Evolutionary conservation across 129 eudicot species (phyloP).

Genomic region (Helianthus annuus): HanXRQr2.0-SUNRISE NC_035435.2:4230332-4230831

Average conservation of each 20-base stretch:
- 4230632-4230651: not conserved
- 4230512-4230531: rapidly evolving
- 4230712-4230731: constrained; percentile 59
- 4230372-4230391: too few relatives aligned
- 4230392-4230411: too few relatives aligned
- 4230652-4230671: not conserved
- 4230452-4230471: too few relatives aligned
- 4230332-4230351: too few relatives aligned
- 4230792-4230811: not conserved
- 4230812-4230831: not conserved
- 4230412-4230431: too few relatives aligned
- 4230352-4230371: too few relatives aligned
- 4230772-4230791: constrained; percentile 45
- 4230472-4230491: rapidly evolving
- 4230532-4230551: rapidly evolving
- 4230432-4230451: too few relatives aligned
- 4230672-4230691: constrained; percentile 51
- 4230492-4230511: too few relatives aligned
- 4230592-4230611: too few relatives aligned
- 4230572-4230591: too few relatives aligned
- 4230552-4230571: too few relatives aligned
- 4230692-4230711: constrained; percentile 69
- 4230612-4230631: not conserved
- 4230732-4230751: constrained; percentile 78
- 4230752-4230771: constrained; percentile 75